Base-by-base conservation (phyloP, 768 basidiomycete species). In the Suillus placidus region DNA sequence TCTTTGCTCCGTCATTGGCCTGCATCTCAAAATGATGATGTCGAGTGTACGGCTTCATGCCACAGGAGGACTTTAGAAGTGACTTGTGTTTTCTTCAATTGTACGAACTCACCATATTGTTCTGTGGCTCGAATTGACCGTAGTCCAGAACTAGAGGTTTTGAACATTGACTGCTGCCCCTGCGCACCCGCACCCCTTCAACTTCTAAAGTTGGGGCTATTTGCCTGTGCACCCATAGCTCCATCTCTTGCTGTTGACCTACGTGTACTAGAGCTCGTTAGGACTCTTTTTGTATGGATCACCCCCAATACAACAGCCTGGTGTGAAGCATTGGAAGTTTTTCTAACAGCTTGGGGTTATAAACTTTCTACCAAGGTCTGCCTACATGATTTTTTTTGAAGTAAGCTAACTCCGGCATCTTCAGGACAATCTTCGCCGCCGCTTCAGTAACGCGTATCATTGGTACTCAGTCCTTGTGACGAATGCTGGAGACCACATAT, bases 81-180 rank as follows among this genome's bases (percentile, higher is more conserved):
- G 45, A 47, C 45, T 47, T 23, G 45, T 47, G 45, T 47, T 23
- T 47, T 47, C 2, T 47, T 47, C 45, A 23, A 47, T 47, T 47
- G 45, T 47, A 47, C 0, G n/a, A 47, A 47, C 45, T 47, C 45
- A 47, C 4, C 12, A 47, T 47, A 47, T 47, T 13, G n/a, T 47
- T 47, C 1, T 47, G 45, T 23, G 45, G 45, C 45, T 47, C 45
- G 1, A 47, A 47, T 47, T 47, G 45, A 47, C 45, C 2, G 12
- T 47, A 47, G 12, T 47, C 45, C n/a, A 47, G n/a, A 47, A 23
- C 0, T 47, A 13, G n/a, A 47, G 45, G 45, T 47, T 13, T 47
- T 47, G n/a, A 47, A 47, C 45, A 47, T 47, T 23, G 45, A 47
- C 45, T 47, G 45, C 45, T 47, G 45, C 45, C n/a, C 45, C 45